These are phyloP conservation scores for Penicillium odoratum DNA, from an alignment of 495 filamentous ascomycete species.

Conservation along the genomic window DNA sequence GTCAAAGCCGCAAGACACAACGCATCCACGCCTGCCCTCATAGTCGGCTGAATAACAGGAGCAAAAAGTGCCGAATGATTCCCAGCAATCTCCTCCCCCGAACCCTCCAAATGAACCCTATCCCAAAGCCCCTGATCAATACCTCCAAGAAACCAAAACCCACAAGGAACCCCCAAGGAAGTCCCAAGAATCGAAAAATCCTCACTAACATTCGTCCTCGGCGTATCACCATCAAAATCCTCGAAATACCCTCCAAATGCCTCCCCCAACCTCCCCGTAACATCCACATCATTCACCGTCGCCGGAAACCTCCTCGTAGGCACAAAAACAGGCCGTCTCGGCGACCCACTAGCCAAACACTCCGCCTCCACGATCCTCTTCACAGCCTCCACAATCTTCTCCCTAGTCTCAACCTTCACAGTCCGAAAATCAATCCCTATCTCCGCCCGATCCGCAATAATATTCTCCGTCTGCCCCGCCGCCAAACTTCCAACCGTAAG, in stretches of 20 bases:
- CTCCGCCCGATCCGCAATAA: constrained; percentile 50
- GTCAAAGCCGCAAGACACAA: constrained; percentile 58
- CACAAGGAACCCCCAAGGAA: constrained; percentile 35
- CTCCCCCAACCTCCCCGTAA: constrained; percentile 28
- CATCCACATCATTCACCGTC: constrained; percentile 39
- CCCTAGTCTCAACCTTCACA: constrained; percentile 38
- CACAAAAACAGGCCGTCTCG: constrained; percentile 43
- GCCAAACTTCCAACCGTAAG: constrained; percentile 54
- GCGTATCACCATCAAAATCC: constrained; percentile 41
- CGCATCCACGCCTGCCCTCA: constrained; percentile 57
- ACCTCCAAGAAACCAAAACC: constrained; percentile 50
- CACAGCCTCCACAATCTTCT: constrained; percentile 41
- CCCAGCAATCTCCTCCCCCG: constrained; percentile 35
- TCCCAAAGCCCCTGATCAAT: constrained; percentile 47
- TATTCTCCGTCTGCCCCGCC: constrained; percentile 53
- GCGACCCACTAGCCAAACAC: constrained; percentile 47
- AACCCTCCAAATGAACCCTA: constrained; percentile 23
- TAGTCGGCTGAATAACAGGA: constrained; percentile 62
- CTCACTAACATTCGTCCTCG: constrained; percentile 42
- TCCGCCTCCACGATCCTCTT: constrained; percentile 53
- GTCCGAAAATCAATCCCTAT: constrained; percentile 50
- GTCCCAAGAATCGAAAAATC: constrained; percentile 48
- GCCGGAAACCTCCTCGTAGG: constrained; percentile 47
- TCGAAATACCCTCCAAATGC: constrained; percentile 41
- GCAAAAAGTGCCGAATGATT: constrained; percentile 65